Evolutionary conservation across 202 grass and related monocot species (phyloP), one percentile per base, ranked within the genome.

Genomic region (Saccharum hybrid): DNA sequence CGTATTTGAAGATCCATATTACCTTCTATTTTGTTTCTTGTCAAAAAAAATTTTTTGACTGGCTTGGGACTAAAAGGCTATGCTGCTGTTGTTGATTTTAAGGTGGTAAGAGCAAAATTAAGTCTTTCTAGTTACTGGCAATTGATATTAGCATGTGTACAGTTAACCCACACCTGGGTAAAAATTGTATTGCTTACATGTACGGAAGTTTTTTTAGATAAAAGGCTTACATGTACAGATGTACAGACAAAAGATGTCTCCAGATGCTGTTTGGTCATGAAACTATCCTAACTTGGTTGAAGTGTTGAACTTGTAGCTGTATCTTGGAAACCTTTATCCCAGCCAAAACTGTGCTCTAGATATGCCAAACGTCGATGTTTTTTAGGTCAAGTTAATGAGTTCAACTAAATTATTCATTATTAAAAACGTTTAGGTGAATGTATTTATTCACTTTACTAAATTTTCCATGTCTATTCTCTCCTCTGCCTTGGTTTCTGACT

Each of bases 31-130:
- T 34, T 57, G 19, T 39, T 31, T 80, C 8, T 77, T 69, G 23
- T 69, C 36, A n/a, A n/a, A n/a, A n/a, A 37, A 37, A 37, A n/a
- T n/a, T n/a, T n/a, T 5, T 37, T 6, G 36, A 37, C 56, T 60
- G 8, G 3, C 21, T 61, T 61, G 57, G 21, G 57, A 61, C 57
- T 61, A 23, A 61, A 61, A 12, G 8, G n/a, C 0, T 21, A 1
- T 14, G 26, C 1, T 30, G 10, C 0, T 63, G 5, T 30, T 31
- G 28, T 1, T 45, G 7, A 15, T 26, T 46, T 43, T 36, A 72
- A 87, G 45, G 75, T 65, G 43, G 6, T 31, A 65, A 39, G 4
- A 36, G 28, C 45, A 39, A 85, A 85, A 75, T 56, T n/a, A 31
- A 70, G 45, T 16, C 4, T 63, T 15, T 61, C 3, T 71, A 19